These are phyloP conservation scores for Clonostachys byssicola DNA, from an alignment of 2,329 filamentous ascomycete species.

Conservation along the genomic window DNA sequence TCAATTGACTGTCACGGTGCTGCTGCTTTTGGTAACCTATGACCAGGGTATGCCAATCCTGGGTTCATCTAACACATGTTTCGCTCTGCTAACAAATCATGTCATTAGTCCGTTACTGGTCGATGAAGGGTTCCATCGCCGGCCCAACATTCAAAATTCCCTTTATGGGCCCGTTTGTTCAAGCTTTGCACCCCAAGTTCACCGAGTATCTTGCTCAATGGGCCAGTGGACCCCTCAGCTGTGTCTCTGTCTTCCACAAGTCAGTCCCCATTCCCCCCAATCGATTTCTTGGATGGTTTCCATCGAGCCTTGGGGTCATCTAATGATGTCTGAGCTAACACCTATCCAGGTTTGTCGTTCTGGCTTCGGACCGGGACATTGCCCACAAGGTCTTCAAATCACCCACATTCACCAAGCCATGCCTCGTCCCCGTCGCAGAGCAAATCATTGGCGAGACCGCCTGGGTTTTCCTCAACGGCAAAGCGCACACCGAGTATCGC, in stretches of 20 bases:
- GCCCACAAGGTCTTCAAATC: constrained; percentile 82
- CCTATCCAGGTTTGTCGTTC: constrained; percentile 65
- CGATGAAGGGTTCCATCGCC: constrained; percentile 57
- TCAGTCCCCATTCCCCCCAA: constrained; percentile 24
- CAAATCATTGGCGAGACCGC: constrained; percentile 69
- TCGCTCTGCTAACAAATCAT: not conserved
- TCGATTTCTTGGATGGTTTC: not conserved
- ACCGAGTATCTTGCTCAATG: constrained; percentile 71
- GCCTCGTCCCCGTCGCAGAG: constrained; percentile 71
- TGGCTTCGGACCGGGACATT: constrained; percentile 73
- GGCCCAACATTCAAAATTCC: constrained; percentile 62
- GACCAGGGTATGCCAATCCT: constrained; percentile 26
- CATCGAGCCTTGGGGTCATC: too few relatives aligned
- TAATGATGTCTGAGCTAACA: not conserved
- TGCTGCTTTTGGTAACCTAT: constrained; percentile 26
- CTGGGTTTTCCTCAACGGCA: constrained; percentile 78
- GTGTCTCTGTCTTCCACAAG: constrained; percentile 85
- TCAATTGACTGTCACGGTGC: constrained; percentile 13
- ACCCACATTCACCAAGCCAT: constrained; percentile 69
- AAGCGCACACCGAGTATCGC: constrained; percentile 72
- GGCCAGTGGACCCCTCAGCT: constrained; percentile 74
- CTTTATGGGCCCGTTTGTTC: constrained; percentile 71
- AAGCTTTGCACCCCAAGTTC: constrained; percentile 72
- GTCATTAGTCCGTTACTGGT: constrained; percentile 52
- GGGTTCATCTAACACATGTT: not conserved